Conservation (phyloP, 257 asterid genomes). For the Eustoma russellianum region DNA sequence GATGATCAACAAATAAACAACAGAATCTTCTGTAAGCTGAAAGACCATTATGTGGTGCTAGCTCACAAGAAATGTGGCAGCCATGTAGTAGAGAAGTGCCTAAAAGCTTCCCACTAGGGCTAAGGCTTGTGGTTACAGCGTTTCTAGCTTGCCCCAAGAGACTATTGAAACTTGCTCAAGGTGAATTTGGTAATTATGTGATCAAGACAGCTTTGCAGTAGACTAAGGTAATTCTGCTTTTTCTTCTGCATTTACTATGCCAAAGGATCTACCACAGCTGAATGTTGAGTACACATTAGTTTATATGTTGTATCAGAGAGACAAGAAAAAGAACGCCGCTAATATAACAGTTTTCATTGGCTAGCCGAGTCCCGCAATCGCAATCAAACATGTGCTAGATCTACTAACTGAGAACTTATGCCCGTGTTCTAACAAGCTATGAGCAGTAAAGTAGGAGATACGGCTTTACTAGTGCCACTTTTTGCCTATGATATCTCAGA, state of each 20-base stretch:
- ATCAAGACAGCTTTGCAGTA: constrained; percentile 29
- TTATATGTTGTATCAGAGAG: no score
- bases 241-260: neutral
- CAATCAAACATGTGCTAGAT: no score
- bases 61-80: constrained; percentile 24
- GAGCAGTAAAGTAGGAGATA: no score
- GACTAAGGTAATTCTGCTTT: neutral
- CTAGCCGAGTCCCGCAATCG: no score
- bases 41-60: constrained; percentile 15
- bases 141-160: constrained; percentile 6
- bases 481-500: no score
- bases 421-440: no score
- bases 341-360: no score
- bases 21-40: neutral
- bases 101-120: constrained; percentile 10
- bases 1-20: neutral
- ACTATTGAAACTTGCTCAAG: constrained; percentile 16
- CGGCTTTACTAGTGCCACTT: no score
- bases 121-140: constrained; percentile 9
- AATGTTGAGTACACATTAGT: no score
- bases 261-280: no score
- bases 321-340: no score
- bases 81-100: constrained; percentile 34
- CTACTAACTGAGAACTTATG: no score
- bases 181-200: constrained; percentile 38